Percentiles rank a stretch among this genome's conserved stretches.
phyloP scores from a whole-genome alignment of 2,329 filamentous ascomycete genomes.

The Trichoderma atroviride region DNA sequence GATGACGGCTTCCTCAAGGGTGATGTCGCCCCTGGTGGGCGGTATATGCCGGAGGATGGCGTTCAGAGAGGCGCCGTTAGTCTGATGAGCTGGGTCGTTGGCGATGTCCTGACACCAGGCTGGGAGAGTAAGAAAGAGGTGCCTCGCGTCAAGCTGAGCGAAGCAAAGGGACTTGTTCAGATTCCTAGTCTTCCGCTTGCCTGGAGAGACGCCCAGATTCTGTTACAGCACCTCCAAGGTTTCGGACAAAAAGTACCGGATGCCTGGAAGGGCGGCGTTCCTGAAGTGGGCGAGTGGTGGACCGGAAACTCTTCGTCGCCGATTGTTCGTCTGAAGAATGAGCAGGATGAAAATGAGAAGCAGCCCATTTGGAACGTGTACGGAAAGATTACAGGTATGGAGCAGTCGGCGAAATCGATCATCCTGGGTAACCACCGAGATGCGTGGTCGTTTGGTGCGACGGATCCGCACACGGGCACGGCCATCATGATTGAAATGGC shows the following conservation, averaged over 20 bases:
- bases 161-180: conserved; percentile 71
- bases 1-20: conserved; percentile 81
- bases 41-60: conserved; percentile 77
- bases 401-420: conserved; percentile 80
- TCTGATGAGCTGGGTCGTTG: conserved; percentile 78
- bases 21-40: conserved; percentile 72
- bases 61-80: conserved; percentile 83
- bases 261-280: conserved; percentile 77
- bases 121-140: conserved; percentile 71
- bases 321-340: conserved; percentile 77
- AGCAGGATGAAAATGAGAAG: conserved; percentile 79
- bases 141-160: conserved; percentile 67
- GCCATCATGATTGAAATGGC: conserved; percentile 89
- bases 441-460: conserved; percentile 85
- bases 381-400: conserved; percentile 79
- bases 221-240: conserved; percentile 76
- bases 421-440: conserved; percentile 94
- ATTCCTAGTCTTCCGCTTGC: conserved; percentile 90
- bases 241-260: conserved; percentile 69
- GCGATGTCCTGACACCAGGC: conserved; percentile 90
- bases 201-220: conserved; percentile 82
- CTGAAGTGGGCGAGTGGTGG: conserved; percentile 78
- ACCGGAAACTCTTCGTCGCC: conserved; percentile 77
- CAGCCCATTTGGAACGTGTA: conserved; percentile 93
- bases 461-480: conserved; percentile 83